Evolutionary conservation across 768 basidiomycete genomes (phyloP).

Genomic region (Mycena chlorophos): DNA sequence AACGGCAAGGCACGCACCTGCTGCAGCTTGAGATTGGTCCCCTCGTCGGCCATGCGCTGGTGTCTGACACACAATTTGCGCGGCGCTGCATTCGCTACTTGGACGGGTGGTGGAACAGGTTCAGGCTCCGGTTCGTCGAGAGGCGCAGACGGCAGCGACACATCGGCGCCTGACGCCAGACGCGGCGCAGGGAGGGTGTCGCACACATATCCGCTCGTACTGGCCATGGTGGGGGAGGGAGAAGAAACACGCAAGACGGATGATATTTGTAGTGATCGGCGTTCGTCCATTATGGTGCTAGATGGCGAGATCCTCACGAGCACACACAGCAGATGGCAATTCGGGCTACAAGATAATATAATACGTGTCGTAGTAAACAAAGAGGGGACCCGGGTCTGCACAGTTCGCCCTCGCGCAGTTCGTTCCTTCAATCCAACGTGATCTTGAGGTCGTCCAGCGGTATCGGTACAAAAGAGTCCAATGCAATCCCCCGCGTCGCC

Average conservation of each 20-base stretch:
- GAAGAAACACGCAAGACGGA: no score
- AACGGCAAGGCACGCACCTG: constrained; percentile 52
- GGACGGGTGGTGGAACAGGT: constrained; percentile 4
- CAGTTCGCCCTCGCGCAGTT: constrained; percentile 22
- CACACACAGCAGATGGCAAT: constrained; percentile 9
- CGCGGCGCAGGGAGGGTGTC: constrained; percentile 71
- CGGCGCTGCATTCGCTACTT: constrained; percentile 38
- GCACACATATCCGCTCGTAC: constrained; percentile 45
- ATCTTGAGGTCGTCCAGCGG: constrained; percentile 94
- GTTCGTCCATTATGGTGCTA: background rate
- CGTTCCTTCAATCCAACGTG: constrained; percentile 73
- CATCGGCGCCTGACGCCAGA: constrained; percentile 39
- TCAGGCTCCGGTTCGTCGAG: constrained; percentile 17
- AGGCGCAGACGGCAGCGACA: constrained; percentile 13
- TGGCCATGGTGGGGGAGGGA: constrained; percentile 2
- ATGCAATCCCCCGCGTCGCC: constrained; percentile 77
- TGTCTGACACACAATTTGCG: constrained; percentile 90
- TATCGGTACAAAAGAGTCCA: constrained; percentile 95
- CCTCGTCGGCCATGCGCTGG: constrained; percentile 95
- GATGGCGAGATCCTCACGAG: background rate
- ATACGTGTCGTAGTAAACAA: background rate
- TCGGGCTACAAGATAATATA: background rate
- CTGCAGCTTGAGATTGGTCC: constrained; percentile 88
- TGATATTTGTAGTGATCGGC: background rate
- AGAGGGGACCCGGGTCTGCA: constrained; percentile 25